These are phyloP conservation scores for Cymbopogon citratus DNA, from an alignment of 176 grass and related monocot species.

Conservation along the genomic window DNA sequence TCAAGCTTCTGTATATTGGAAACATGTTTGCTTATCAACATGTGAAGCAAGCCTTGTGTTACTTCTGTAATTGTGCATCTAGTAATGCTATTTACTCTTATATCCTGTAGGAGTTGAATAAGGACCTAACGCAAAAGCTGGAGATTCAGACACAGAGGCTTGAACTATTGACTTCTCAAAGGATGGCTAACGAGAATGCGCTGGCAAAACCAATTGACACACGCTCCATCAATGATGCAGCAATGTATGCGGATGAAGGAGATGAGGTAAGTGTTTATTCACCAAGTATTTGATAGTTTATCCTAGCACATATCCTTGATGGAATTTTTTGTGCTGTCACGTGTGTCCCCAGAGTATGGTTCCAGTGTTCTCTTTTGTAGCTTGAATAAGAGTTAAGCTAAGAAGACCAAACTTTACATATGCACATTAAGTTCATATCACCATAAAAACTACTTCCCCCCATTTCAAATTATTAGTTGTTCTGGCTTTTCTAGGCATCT, in stretches of 20 bases:
- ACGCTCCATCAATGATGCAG: conserved; percentile 57
- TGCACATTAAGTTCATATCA: no score
- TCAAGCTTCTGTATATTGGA: background rate
- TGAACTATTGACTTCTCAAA: conserved; percentile 75
- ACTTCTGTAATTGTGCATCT: conserved; percentile 3
- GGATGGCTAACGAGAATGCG: conserved; percentile 61
- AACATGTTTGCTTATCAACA: background rate
- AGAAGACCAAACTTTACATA: background rate
- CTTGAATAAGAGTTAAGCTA: background rate
- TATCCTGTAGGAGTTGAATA: conserved; percentile 75
- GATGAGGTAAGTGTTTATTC: conserved; percentile 63
- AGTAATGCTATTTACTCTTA: conserved; percentile 27
- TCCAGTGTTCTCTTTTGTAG: background rate
- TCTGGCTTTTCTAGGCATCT: no score
- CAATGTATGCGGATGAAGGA: conserved; percentile 94
- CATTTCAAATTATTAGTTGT: no score
- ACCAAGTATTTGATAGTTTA: background rate
- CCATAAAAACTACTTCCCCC: background rate
- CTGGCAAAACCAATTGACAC: conserved; percentile 56
- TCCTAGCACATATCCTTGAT: background rate
- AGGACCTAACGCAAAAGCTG: conserved; percentile 86
- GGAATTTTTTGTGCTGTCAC: background rate
- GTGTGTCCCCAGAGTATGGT: background rate
- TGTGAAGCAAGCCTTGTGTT: background rate
- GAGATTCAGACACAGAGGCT: conserved; percentile 89